A percentile compares a stretch with the other conserved stretches of the same genome.
Conservation (phyloP, 2,329 filamentous ascomycete genomes). For the Sarocladiaceae sp. region DNA sequence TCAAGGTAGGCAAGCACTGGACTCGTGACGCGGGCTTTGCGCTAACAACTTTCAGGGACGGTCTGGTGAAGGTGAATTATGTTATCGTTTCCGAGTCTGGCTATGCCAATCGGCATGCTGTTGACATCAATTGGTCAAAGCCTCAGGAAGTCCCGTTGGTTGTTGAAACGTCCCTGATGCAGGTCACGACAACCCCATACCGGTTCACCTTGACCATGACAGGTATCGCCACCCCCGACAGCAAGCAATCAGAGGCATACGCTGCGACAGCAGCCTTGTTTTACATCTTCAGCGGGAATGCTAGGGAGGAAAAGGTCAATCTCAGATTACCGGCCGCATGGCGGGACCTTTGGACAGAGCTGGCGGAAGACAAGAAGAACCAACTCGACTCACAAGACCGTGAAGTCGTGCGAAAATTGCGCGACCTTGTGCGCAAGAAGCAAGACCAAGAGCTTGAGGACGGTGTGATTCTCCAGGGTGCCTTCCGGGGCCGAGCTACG, state of each 20-base stretch:
- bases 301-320: constrained; percentile 82
- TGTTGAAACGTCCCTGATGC: constrained; percentile 33
- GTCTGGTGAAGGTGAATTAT: constrained; percentile 62
- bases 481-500: constrained; percentile 61
- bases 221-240: constrained; percentile 67
- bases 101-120: constrained; percentile 71
- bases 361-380: constrained; percentile 66
- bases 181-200: constrained; percentile 41
- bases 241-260: constrained; percentile 81
- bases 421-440: constrained; percentile 64
- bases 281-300: constrained; percentile 69
- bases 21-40: too few species aligned
- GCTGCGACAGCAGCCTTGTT: constrained; percentile 80
- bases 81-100: constrained; percentile 66
- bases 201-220: constrained; percentile 69
- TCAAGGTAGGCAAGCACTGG: constrained; percentile 54
- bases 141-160: constrained; percentile 49
- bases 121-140: constrained; percentile 78
- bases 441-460: constrained; percentile 67
- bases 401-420: constrained; percentile 61
- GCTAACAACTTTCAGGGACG: constrained; percentile 51
- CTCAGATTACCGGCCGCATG: constrained; percentile 74
- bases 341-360: constrained; percentile 82
- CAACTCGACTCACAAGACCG: constrained; percentile 69
- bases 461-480: constrained; percentile 71